Evolutionary conservation across 495 filamentous ascomycete species (phyloP).

Genomic region (Penicillium crystallinum): DNA sequence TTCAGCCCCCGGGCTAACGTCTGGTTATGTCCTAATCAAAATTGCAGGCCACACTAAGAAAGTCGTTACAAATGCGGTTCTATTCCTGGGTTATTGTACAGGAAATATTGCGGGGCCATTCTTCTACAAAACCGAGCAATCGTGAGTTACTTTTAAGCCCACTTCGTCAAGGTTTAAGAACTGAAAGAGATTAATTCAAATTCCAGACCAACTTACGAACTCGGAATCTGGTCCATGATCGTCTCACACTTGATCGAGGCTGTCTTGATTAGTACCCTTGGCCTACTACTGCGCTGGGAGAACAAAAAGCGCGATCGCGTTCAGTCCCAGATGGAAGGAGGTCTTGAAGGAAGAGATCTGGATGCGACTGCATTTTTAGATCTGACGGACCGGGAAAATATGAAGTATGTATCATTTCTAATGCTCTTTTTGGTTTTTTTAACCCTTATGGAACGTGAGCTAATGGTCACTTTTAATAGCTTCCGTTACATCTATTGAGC

Average conservation of each 20-base stretch:
- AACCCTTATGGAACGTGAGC: not conserved
- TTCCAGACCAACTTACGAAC: conserved; percentile 44
- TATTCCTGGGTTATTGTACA: conserved; percentile 50
- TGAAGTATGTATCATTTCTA: conserved; percentile 37
- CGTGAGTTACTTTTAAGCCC: conserved; percentile 15
- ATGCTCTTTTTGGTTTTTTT: not conserved
- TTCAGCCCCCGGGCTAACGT: no score
- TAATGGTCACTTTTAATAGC: conserved; percentile 9
- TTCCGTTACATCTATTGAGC: conserved; percentile 35
- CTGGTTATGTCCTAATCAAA: not conserved
- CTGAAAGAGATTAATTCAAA: not conserved
- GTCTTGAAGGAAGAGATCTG: conserved; percentile 45
- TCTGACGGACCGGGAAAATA: conserved; percentile 56
- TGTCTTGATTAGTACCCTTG: conserved; percentile 41
- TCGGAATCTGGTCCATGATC: conserved; percentile 61
- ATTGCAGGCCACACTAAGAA: conserved; percentile 56
- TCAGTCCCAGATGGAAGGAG: conserved; percentile 43
- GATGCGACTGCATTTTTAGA: conserved; percentile 55
- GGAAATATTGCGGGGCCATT: conserved; percentile 56
- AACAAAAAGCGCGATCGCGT: conserved; percentile 51
- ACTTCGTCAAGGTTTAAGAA: not conserved
- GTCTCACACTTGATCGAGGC: conserved; percentile 54
- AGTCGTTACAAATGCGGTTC: conserved; percentile 54
- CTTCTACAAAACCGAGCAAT: conserved; percentile 55
- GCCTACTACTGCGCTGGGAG: conserved; percentile 48